Percentiles rank a stretch among this genome's conserved stretches.
These are phyloP conservation scores for Chlorella sp. DNA, from an alignment of 139 green algal species.

Conservation along the genomic window DNA sequence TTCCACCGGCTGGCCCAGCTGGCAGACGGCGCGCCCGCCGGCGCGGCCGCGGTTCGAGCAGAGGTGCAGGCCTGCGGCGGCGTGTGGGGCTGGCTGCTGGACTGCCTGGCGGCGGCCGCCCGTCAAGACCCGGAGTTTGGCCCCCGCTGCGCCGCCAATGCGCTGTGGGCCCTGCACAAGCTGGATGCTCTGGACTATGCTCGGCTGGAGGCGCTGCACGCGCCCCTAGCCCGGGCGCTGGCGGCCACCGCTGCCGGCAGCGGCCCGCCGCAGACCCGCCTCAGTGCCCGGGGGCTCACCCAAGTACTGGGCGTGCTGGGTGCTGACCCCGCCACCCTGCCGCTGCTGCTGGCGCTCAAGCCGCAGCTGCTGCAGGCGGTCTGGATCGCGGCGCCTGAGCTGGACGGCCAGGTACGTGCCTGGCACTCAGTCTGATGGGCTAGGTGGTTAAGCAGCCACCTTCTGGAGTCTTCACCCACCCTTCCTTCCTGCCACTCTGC, in stretches of 20 bases:
- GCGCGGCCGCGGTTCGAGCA: not conserved
- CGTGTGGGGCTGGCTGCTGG: constrained; percentile 11
- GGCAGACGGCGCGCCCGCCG: not conserved
- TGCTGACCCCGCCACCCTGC: not conserved
- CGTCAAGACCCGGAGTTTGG: not conserved
- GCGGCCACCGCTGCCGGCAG: not conserved
- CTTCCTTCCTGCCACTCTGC: not conserved
- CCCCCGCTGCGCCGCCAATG: not conserved
- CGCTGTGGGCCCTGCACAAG: constrained; percentile 7
- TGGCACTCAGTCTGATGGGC: not conserved
- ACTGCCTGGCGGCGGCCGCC: not conserved
- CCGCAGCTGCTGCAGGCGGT: not conserved
- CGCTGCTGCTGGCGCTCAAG: not conserved
- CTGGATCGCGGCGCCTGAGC: not conserved
- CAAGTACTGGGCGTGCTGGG: constrained; percentile 9
- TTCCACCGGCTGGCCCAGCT: not conserved
- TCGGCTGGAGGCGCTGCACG: not conserved
- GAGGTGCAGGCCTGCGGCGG: not conserved
- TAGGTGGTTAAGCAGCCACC: not conserved
- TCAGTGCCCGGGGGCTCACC: not conserved
- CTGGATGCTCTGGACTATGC: not conserved
- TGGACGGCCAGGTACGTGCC: constrained; percentile 5
- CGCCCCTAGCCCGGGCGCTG: not conserved
- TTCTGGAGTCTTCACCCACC: no score
- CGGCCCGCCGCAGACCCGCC: not conserved